phyloP scores from a whole-genome alignment of 371 early-diverging fungal genomes.

The Mucor lusitanicus region DNA sequence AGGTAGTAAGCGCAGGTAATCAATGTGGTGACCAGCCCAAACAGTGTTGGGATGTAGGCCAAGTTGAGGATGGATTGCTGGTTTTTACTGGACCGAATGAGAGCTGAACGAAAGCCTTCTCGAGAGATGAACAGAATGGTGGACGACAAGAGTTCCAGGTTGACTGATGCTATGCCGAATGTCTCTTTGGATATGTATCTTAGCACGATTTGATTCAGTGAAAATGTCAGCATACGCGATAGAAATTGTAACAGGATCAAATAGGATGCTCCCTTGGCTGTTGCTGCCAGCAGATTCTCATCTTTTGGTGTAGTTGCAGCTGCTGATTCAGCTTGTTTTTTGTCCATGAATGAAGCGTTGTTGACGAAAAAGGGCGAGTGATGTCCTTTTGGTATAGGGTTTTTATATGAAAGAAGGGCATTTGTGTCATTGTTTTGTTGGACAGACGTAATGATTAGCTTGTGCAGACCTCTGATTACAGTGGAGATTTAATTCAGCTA shows the following conservation, averaged over 20 bases:
- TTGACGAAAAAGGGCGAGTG: neutral
- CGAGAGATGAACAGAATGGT: constrained; percentile 91
- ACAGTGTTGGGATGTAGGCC: constrained; percentile 69
- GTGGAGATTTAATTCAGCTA: neutral
- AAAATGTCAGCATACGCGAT: constrained; percentile 78
- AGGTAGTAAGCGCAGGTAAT: constrained; percentile 57
- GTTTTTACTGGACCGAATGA: constrained; percentile 52
- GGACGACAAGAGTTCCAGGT: constrained; percentile 83
- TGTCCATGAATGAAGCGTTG: neutral
- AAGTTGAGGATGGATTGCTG: constrained; percentile 76
- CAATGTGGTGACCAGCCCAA: constrained; percentile 60
- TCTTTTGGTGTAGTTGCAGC: neutral
- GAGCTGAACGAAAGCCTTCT: constrained; percentile 86
- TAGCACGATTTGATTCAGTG: constrained; percentile 76
- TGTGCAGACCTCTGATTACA: neutral
- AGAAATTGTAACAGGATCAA: constrained; percentile 79
- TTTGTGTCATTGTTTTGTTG: neutral
- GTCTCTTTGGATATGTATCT: constrained; percentile 68
- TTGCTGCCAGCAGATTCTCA: constrained; percentile 41
- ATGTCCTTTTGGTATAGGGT: neutral
- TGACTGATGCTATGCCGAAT: constrained; percentile 83
- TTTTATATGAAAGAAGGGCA: neutral
- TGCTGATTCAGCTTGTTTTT: neutral
- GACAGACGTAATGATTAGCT: neutral
- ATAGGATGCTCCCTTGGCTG: constrained; percentile 74